phyloP scores from a whole-genome alignment of 768 basidiomycete species.

The Mycena maculata region DNA sequence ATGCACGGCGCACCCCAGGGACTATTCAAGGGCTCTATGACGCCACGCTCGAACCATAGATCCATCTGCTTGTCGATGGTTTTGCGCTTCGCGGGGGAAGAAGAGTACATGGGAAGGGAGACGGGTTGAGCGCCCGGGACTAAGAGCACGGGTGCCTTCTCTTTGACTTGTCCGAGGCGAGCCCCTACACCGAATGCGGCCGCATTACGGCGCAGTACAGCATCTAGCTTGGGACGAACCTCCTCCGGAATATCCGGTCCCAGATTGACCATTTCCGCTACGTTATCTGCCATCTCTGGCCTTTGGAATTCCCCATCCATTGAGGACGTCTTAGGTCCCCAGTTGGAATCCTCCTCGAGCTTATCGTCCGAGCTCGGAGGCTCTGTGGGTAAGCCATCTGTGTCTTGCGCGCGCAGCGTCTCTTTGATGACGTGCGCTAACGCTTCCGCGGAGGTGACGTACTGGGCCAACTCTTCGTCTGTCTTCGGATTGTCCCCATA shows the following conservation, averaged over 20 bases:
- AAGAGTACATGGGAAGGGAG: conserved; percentile 37
- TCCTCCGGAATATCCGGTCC: conserved; percentile 32
- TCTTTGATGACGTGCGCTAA: too few relatives aligned
- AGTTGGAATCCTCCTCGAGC: conserved; percentile 19
- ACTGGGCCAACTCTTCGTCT: neutral
- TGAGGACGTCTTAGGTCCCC: conserved; percentile 40
- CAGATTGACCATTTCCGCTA: conserved; percentile 28
- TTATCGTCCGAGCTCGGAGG: neutral
- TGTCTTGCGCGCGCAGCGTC: too few relatives aligned
- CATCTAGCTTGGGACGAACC: neutral
- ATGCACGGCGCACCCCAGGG: conserved; percentile 33
- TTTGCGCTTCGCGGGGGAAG: conserved; percentile 38
- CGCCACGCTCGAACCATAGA: conserved; percentile 40
- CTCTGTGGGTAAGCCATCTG: neutral
- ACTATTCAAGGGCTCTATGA: conserved; percentile 47
- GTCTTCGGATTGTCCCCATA: conserved; percentile 1
- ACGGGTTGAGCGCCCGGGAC: conserved; percentile 32
- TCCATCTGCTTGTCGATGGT: conserved; percentile 45
- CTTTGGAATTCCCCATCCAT: conserved; percentile 29
- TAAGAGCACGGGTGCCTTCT: conserved; percentile 23
- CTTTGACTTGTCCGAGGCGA: conserved; percentile 36
- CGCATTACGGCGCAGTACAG: conserved; percentile 22
- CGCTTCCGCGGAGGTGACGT: conserved; percentile 12
- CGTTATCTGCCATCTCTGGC: neutral
- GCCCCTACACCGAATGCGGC: conserved; percentile 40